phyloP scores from a whole-genome alignment of 306 rosid species.

The Fragaria iinumae region DNA sequence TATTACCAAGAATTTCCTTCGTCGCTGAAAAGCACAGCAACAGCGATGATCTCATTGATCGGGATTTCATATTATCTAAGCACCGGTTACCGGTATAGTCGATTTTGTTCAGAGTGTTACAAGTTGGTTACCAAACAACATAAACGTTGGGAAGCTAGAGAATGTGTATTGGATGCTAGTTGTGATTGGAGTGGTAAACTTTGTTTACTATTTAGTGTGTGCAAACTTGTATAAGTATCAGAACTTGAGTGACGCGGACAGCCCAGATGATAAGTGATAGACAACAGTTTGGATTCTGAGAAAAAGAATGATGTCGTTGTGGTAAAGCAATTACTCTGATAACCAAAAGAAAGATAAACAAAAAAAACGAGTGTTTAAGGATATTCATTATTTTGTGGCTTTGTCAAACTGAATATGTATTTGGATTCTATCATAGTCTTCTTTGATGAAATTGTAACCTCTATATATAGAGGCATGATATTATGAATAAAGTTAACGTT shows the following conservation, averaged over 20 bases:
- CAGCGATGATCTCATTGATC: conserved; percentile 46
- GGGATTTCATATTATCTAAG: conserved; percentile 45
- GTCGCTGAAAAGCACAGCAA: conserved; percentile 45
- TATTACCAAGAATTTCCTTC: conserved; percentile 62
- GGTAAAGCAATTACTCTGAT: neutral
- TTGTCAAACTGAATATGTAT: no score
- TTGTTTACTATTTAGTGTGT: conserved; percentile 45
- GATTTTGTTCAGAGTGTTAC: conserved; percentile 37
- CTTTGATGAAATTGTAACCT: no score
- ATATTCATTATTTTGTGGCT: no score
- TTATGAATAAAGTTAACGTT: no score
- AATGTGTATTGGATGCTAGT: conserved; percentile 52
- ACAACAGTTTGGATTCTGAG: no score
- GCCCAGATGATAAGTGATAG: neutral
- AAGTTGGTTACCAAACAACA: conserved; percentile 52
- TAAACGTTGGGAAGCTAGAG: conserved; percentile 45
- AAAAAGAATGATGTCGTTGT: neutral
- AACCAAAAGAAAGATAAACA: no score
- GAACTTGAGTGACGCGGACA: neutral
- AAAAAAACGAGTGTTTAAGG: no score
- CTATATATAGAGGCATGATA: no score
- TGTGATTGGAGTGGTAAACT: conserved; percentile 42
- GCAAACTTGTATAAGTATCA: conserved; percentile 39
- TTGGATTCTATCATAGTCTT: no score
- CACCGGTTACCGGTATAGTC: conserved; percentile 34